Evolutionary conservation across 2,329 filamentous ascomycete species (phyloP).

Genomic region (Blastomyces parvus): DNA sequence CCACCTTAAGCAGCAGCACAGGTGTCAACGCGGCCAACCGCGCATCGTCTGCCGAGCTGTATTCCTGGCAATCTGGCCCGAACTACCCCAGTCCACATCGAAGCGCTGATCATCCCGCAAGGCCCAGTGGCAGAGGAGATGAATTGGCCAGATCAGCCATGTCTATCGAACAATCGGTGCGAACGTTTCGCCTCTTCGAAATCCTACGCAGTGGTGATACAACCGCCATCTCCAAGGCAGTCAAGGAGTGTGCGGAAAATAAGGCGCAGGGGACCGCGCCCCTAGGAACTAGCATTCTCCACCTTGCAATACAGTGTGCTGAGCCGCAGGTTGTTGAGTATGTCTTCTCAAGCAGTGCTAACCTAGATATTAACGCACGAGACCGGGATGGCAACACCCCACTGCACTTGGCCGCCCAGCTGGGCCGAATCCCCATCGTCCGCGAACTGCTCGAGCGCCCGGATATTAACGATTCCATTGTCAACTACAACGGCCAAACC

Average conservation of each 20-base stretch:
- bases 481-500: constrained; percentile 75
- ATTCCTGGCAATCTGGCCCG: background rate
- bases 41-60: constrained; percentile 10
- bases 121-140: constrained; percentile 20
- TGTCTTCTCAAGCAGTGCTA: constrained; percentile 66
- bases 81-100: background rate
- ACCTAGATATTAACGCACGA: constrained; percentile 74
- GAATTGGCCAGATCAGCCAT: constrained; percentile 26
- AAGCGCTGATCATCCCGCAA: background rate
- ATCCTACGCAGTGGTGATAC: constrained; percentile 85
- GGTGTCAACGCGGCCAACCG: constrained; percentile 13
- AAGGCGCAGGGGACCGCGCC: constrained; percentile 36
- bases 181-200: constrained; percentile 90
- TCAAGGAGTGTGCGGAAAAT: constrained; percentile 50
- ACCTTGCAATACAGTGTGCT: constrained; percentile 91
- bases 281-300: constrained; percentile 75
- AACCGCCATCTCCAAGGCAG: constrained; percentile 75
- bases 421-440: constrained; percentile 73
- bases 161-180: constrained; percentile 83
- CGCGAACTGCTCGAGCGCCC: constrained; percentile 72
- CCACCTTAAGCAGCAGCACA: constrained; percentile 9
- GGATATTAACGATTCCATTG: constrained; percentile 76
- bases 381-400: constrained; percentile 94
- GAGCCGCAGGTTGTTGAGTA: constrained; percentile 89
- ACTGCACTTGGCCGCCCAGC: constrained; percentile 73